Base-by-base conservation (phyloP, 345 rosid genomes). In the Hirschfeldia incana region DNA sequence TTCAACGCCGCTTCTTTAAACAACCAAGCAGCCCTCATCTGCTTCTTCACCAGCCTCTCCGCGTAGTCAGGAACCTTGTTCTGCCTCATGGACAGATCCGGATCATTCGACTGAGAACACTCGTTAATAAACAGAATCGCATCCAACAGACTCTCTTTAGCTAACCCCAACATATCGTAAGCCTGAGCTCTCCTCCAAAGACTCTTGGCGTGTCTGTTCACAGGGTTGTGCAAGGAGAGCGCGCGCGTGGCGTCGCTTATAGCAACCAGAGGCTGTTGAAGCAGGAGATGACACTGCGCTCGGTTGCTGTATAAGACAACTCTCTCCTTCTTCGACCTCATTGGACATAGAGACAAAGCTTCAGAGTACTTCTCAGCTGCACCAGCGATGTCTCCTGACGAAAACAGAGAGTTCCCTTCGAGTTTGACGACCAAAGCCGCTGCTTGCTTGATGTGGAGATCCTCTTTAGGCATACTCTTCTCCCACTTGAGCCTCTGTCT, bases 171-270 rank as follows among this genome's bases (percentile, higher is more conserved):
- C 95, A 95, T 95, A 83, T 95, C 99, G 75, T 92, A 95, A 27
- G 99, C 99, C 77, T 95, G 98, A 71, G 99, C 97, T 85, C 99
- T 90, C 78, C 98, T 91, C 98, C 99, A 95, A 0, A 93, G 97
- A 82, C 97, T 91, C 85, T 93, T 95, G 21, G 97, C 99, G 78
- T 95, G 99, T 13, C 94, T 88, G 80, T 93, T 95, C 16, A 87
- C 87, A 0, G 99, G 97, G 80, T 83, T 90, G 74, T 95, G 97
- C 76, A 93, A 89, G 78, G 94, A 87, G 46, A 95, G 90, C 6
- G 98, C 97, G 30, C 83, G 92, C 3, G 99, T 93, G 16, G 98
- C 97, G 79, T 95, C 99, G 15, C 97, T 91, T 77, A 95, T 91
- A 17, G 98, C 99, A 72, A 89, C 87, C 80, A 87, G 37, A 12